phyloP scores from a whole-genome alignment of 176 grass and related monocot genomes.

The Areca catechu region DNA sequence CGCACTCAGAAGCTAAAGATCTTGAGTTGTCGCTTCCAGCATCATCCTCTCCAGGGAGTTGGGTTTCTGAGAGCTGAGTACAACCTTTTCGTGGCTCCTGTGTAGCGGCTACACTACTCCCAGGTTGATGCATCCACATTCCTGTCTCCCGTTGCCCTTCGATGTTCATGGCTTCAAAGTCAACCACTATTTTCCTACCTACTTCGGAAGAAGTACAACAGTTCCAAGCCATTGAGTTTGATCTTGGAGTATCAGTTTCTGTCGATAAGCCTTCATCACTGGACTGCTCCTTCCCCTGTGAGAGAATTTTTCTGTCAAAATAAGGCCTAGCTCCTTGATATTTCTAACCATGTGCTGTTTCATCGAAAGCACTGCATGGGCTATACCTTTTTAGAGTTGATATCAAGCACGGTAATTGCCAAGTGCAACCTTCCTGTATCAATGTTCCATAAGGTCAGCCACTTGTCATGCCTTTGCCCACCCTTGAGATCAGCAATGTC shows the following conservation, averaged over 20 bases:
- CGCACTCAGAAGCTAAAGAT: conserved; percentile 40
- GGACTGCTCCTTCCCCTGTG: conserved; percentile 21
- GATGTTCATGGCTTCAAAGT: conserved; percentile 58
- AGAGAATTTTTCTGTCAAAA: conserved; percentile 4
- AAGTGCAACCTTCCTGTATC: conserved; percentile 81
- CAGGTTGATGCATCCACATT: conserved; percentile 72
- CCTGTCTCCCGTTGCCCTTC: conserved; percentile 62
- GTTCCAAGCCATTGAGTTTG: conserved; percentile 17
- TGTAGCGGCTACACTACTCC: conserved; percentile 40
- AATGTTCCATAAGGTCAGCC: conserved; percentile 70
- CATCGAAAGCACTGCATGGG: conserved; percentile 5
- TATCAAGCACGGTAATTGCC: conserved; percentile 67
- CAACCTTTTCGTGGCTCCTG: conserved; percentile 77
- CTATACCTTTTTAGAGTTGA: conserved; percentile 56
- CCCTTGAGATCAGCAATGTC: conserved; percentile 56
- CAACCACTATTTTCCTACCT: conserved; percentile 35
- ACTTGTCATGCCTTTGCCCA: conserved; percentile 91
- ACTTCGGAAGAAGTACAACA: conserved; percentile 11
- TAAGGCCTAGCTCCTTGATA: neutral
- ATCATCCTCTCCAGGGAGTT: conserved; percentile 31
- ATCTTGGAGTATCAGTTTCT: conserved; percentile 26
- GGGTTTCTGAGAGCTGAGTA: conserved; percentile 33
- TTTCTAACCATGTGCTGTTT: too few relatives aligned
- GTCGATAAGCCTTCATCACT: conserved; percentile 18
- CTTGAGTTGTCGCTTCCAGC: conserved; percentile 19